Conservation (phyloP, 2,329 filamentous ascomycete genomes). For the Beauveria medogensis region DNA sequence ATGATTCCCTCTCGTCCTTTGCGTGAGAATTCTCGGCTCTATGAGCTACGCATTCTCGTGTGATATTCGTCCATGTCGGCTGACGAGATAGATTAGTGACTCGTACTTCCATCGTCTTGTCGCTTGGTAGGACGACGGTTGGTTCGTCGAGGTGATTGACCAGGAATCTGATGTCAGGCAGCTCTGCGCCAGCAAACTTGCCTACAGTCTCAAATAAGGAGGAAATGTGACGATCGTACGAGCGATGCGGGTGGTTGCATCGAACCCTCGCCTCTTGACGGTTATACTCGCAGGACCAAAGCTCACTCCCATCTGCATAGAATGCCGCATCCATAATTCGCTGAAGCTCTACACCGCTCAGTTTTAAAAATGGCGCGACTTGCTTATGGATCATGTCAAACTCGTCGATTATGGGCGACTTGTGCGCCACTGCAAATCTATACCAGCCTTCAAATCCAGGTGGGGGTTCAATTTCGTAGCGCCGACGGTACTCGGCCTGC, state of each 20-base stretch:
- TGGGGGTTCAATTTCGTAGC: conserved; percentile 36
- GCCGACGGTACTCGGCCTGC: conserved; percentile 31
- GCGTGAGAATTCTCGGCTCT: not conserved
- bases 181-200: conserved; percentile 14
- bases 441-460: conserved; percentile 40
- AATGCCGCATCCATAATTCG: conserved; percentile 21
- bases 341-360: conserved; percentile 27
- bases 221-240: conserved; percentile 26
- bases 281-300: conserved; percentile 30
- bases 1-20: conserved; percentile 15
- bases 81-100: conserved; percentile 21
- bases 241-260: conserved; percentile 26
- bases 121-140: conserved; percentile 25
- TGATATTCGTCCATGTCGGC: conserved; percentile 25
- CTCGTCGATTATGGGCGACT: conserved; percentile 41
- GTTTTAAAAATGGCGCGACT: conserved; percentile 31
- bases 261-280: conserved; percentile 18
- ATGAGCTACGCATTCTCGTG: conserved; percentile 19
- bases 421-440: conserved; percentile 28
- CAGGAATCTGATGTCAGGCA: conserved; percentile 34
- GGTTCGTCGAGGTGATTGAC: conserved; percentile 43
- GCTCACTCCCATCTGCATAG: conserved; percentile 20
- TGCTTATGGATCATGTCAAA: conserved; percentile 35
- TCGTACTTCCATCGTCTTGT: conserved; percentile 7
- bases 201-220: conserved; percentile 25